Conservation (phyloP, 257 asterid species). For the Lavandula angustifolia region DNA sequence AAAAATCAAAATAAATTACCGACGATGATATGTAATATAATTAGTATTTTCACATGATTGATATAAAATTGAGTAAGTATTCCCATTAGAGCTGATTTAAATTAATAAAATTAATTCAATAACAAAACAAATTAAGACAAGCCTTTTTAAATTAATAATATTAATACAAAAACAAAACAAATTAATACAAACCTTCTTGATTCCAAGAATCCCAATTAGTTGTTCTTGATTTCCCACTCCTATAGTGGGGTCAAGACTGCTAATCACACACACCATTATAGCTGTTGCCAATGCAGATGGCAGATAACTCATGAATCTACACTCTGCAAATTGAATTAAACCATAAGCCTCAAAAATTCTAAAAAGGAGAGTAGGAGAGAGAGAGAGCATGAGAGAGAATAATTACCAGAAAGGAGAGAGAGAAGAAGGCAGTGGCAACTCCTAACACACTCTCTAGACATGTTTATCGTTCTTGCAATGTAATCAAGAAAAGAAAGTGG, state of each 20-base stretch:
- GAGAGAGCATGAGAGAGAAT: background rate
- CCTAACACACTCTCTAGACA: constrained; percentile 42
- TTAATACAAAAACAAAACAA: too few species aligned
- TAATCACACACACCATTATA: constrained; percentile 63
- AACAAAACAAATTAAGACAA: too few species aligned
- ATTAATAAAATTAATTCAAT: too few species aligned
- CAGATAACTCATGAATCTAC: constrained; percentile 56
- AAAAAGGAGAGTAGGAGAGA: background rate
- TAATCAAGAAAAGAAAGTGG: constrained; percentile 59
- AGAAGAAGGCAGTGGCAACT: constrained; percentile 61
- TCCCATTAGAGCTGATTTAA: too few species aligned
- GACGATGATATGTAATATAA: too few species aligned
- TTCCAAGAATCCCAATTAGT: constrained; percentile 64
- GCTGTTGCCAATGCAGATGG: constrained; percentile 91
- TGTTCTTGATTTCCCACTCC: constrained; percentile 55
- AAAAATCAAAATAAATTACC: too few species aligned
- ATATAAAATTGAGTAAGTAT: too few species aligned
- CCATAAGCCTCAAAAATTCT: constrained; percentile 1
- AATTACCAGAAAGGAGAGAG: constrained; percentile 48
- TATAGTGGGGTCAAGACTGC: constrained; percentile 54
- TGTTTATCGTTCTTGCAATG: constrained; percentile 38
- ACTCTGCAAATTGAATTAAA: constrained; percentile 45
- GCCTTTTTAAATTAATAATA: too few species aligned
- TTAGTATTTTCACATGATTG: too few species aligned
- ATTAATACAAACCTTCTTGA: constrained; percentile 49